Percentiles rank a stretch among this genome's conserved stretches.
Evolutionary conservation across 1,139 yeast genomes (phyloP).

Genomic region (Suhomyces coccinellae): DNA sequence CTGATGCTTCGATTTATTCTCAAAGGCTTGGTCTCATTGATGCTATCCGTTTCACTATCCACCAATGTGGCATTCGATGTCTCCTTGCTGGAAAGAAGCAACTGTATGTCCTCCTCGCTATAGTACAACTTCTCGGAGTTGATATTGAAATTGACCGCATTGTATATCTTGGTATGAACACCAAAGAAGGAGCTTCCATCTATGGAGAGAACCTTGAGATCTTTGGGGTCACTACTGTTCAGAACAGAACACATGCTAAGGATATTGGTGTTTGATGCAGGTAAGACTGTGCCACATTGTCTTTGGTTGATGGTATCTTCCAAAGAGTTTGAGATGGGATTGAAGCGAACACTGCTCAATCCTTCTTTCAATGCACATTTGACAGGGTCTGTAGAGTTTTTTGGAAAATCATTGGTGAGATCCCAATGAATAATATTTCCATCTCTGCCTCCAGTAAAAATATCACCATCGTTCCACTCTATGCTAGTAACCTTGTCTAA

Average conservation of each 20-base stretch:
- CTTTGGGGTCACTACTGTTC: slow-evolving; percentile 26
- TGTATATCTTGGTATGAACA: slow-evolving; percentile 47
- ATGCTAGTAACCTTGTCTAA: slow-evolving; percentile 53
- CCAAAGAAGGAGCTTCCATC: slow-evolving; percentile 59
- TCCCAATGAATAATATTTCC: slow-evolving; percentile 80
- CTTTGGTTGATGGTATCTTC: slow-evolving; percentile 39
- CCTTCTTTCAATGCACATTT: slow-evolving; percentile 52
- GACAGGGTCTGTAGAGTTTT: slow-evolving; percentile 22
- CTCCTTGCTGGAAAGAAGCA: slow-evolving; percentile 21
- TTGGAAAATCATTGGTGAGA: slow-evolving; percentile 34
- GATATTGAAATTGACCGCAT: slow-evolving; percentile 28
- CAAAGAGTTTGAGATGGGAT: slow-evolving; percentile 32
- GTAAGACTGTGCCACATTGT: slow-evolving; percentile 62
- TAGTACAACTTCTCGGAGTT: slow-evolving; percentile 32
- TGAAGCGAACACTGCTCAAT: slow-evolving; percentile 40
- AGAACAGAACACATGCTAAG: slow-evolving; percentile 43
- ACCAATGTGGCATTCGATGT: slow-evolving; percentile 32
- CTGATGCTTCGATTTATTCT: slow-evolving; percentile 13
- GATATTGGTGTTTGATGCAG: slow-evolving; percentile 56
- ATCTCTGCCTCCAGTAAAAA: slow-evolving; percentile 68
- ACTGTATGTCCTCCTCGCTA: slow-evolving; percentile 34
- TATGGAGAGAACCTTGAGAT: slow-evolving; percentile 47
- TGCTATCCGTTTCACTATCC: slow-evolving; percentile 13
- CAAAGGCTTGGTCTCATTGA: slow-evolving; percentile 28
- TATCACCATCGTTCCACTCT: slow-evolving; percentile 62